Conservation (phyloP, 1,284 basidiomycete genomes). For the Ceratobasidium sp. region DNA sequence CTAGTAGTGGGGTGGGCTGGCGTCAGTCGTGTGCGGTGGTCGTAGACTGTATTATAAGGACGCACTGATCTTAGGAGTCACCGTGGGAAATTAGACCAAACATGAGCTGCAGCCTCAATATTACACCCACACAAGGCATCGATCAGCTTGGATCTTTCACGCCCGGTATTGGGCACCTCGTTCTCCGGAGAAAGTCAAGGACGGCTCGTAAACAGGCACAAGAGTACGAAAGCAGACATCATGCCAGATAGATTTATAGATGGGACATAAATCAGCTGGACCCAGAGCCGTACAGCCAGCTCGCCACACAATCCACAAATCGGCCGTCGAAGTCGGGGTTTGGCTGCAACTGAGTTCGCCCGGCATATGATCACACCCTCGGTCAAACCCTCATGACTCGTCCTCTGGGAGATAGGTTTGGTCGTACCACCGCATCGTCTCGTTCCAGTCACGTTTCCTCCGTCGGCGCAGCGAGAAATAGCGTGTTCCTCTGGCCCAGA, state of each 20-base stretch:
- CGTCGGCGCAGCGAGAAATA: conserved; percentile 83
- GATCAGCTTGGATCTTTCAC: conserved; percentile 43
- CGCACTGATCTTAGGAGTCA: conserved; percentile 35
- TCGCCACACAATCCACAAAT: conserved; percentile 2
- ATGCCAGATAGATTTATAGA: conserved; percentile 14
- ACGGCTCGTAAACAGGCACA: background rate
- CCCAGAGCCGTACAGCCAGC: background rate
- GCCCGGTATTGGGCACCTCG: background rate
- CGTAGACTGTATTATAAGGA: conserved; percentile 29
- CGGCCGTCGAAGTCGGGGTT: conserved; percentile 1
- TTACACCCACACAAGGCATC: conserved; percentile 37
- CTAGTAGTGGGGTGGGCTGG: background rate
- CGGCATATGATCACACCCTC: conserved; percentile 8
- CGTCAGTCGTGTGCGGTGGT: conserved; percentile 40
- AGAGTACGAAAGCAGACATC: conserved; percentile 14
- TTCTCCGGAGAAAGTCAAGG: conserved; percentile 41
- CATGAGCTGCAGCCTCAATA: conserved; percentile 26
- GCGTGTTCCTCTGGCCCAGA: conserved; percentile 72
- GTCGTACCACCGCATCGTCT: conserved; percentile 81
- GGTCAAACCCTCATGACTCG: conserved; percentile 45
- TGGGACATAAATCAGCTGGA: background rate
- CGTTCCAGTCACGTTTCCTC: conserved; percentile 89
- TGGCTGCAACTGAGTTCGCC: conserved; percentile 39
- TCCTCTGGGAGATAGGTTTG: conserved; percentile 77
- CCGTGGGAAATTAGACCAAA: conserved; percentile 39